These are phyloP conservation scores for Fusarium coicis DNA, from an alignment of 2,329 filamentous ascomycete genomes.

Conservation along the genomic window DNA sequence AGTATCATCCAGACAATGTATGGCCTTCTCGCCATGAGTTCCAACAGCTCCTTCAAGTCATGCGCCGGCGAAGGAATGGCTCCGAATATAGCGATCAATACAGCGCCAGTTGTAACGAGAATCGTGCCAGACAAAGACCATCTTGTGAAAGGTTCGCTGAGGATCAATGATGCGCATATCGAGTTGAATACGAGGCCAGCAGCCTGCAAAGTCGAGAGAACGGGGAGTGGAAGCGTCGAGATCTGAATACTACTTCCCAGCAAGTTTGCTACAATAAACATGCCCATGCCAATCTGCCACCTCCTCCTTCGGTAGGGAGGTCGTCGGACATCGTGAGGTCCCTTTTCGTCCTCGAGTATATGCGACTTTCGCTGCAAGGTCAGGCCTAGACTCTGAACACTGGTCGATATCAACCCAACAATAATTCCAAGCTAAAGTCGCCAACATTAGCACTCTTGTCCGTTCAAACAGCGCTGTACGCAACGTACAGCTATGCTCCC, in stretches of 20 bases:
- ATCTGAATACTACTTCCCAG: slow-evolving; percentile 97
- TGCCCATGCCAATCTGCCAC: slow-evolving; percentile 98
- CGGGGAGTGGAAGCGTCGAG: slow-evolving; percentile 91
- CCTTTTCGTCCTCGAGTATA: slow-evolving; percentile 95
- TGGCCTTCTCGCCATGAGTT: slow-evolving; percentile 75
- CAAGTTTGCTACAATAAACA: slow-evolving; percentile 95
- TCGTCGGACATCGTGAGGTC: slow-evolving; percentile 78
- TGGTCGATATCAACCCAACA: slow-evolving; percentile 92
- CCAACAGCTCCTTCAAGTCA: slow-evolving; percentile 82
- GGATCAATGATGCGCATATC: slow-evolving; percentile 91
- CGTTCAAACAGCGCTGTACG: not conserved
- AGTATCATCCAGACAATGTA: slow-evolving; percentile 92
- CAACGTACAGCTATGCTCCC: slow-evolving; percentile 78
- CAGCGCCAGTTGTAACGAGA: slow-evolving; percentile 87
- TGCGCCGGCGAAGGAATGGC: slow-evolving; percentile 94
- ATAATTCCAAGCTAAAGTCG: slow-evolving; percentile 82
- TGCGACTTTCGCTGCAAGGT: slow-evolving; percentile 98
- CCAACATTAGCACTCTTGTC: slow-evolving; percentile 33
- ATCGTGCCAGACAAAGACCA: slow-evolving; percentile 93
- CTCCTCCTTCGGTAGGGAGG: slow-evolving; percentile 89
- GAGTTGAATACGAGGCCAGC: slow-evolving; percentile 98
- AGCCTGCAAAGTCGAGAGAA: slow-evolving; percentile 93
- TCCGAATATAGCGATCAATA: slow-evolving; percentile 92
- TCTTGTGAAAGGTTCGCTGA: slow-evolving; percentile 92
- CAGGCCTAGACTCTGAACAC: slow-evolving; percentile 92